These are phyloP conservation scores for Talaromyces sp. DNA, from an alignment of 2,329 filamentous ascomycete species.

Conservation along the genomic window DNA sequence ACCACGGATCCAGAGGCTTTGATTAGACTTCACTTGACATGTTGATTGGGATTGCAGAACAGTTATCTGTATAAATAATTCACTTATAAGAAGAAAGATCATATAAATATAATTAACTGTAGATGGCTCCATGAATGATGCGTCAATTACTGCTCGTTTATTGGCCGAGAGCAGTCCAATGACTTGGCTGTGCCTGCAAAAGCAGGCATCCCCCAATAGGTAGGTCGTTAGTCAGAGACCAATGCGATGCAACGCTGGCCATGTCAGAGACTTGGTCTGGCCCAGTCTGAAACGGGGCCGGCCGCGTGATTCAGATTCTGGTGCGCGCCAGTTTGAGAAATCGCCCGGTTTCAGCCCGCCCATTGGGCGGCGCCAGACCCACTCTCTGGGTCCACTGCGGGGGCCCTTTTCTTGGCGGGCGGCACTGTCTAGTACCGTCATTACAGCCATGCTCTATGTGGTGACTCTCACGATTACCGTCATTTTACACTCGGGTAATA, in stretches of 20 bases:
- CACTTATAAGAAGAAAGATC: too few relatives aligned
- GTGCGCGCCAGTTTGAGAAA: slow-evolving; percentile 12
- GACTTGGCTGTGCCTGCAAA: too few relatives aligned
- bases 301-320: slow-evolving; percentile 14
- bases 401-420: not conserved
- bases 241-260: not conserved
- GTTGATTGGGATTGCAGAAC: too few relatives aligned
- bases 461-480: too few relatives aligned
- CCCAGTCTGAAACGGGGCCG: slow-evolving; percentile 12
- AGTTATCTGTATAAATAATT: too few relatives aligned
- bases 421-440: not conserved
- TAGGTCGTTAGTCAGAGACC: not conserved
- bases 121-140: too few relatives aligned
- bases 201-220: not conserved
- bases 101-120: too few relatives aligned
- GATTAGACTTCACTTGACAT: not conserved
- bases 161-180: too few relatives aligned
- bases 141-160: too few relatives aligned
- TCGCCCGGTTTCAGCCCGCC: not conserved
- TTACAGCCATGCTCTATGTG: too few relatives aligned
- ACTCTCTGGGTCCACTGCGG: not conserved
- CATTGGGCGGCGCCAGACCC: not conserved
- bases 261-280: not conserved
- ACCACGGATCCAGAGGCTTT: not conserved
- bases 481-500: not conserved